These are phyloP conservation scores for Begonia peltatifolia DNA, from an alignment of 306 rosid genomes.

Conservation along the genomic window DNA sequence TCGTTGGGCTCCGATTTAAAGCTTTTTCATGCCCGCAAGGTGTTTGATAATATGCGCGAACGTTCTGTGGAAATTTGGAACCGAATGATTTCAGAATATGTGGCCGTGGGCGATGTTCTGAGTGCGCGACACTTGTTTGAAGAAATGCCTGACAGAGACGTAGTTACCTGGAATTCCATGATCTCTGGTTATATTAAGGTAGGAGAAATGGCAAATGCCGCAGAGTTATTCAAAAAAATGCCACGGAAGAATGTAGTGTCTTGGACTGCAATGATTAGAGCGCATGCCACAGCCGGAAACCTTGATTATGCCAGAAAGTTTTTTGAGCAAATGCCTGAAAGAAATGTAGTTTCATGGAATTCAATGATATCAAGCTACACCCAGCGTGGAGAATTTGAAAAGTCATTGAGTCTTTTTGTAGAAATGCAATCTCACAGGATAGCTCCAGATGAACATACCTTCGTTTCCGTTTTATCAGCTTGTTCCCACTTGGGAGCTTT, in stretches of 20 bases:
- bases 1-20: neutral
- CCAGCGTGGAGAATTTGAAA: constrained; percentile 8
- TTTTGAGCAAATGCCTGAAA: constrained; percentile 17
- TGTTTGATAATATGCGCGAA: constrained; percentile 11
- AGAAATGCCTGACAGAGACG: constrained; percentile 13
- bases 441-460: constrained; percentile 15
- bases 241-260: constrained; percentile 16
- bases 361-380: constrained; percentile 16
- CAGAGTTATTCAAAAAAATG: constrained; percentile 12
- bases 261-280: constrained; percentile 17
- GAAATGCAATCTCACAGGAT: constrained; percentile 12
- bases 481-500: constrained; percentile 15
- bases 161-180: constrained; percentile 16
- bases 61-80: constrained; percentile 8
- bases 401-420: constrained; percentile 12
- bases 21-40: constrained; percentile 11
- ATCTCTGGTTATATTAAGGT: constrained; percentile 12
- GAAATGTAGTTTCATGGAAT: constrained; percentile 21
- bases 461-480: constrained; percentile 17
- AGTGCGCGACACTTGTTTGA: constrained; percentile 15
- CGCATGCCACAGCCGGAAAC: constrained; percentile 12
- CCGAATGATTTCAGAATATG: constrained; percentile 8
- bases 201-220: constrained; percentile 7
- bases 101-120: constrained; percentile 4
- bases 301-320: constrained; percentile 10